Conservation (phyloP, 2,329 filamentous ascomycete species). For the Calycina marina region DNA sequence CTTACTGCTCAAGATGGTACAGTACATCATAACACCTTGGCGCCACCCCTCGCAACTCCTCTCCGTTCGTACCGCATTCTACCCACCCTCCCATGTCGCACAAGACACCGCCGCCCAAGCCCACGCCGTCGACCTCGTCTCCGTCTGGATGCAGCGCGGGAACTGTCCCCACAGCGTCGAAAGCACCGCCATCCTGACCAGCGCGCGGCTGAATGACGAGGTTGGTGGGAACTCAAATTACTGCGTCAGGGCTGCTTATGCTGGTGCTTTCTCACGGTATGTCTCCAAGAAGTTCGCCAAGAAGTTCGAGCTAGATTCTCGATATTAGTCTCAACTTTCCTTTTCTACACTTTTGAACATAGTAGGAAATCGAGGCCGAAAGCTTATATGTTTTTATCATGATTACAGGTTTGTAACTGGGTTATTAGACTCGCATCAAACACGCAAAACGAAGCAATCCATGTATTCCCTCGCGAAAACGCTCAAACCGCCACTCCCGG, state of each 20-base stretch:
- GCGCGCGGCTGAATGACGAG: slow-evolving; percentile 56
- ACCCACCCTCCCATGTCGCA: slow-evolving; percentile 25
- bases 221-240: slow-evolving; percentile 28
- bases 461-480: slow-evolving; percentile 60
- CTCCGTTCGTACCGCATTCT: slow-evolving; percentile 49
- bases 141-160: slow-evolving; percentile 58
- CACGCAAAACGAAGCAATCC: slow-evolving; percentile 49
- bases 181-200: slow-evolving; percentile 58
- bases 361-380: too few relatives aligned
- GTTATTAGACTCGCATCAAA: slow-evolving; percentile 59
- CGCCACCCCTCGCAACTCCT: slow-evolving; percentile 51
- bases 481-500: slow-evolving; percentile 44
- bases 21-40: slow-evolving; percentile 64
- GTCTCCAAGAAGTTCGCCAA: too few relatives aligned
- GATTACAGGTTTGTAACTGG: slow-evolving; percentile 61
- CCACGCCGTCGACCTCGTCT: slow-evolving; percentile 41
- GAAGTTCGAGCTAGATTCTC: too few relatives aligned
- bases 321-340: too few relatives aligned
- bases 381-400: too few relatives aligned
- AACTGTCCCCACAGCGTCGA: slow-evolving; percentile 68
- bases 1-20: slow-evolving; percentile 46
- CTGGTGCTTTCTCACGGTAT: slow-evolving; percentile 63
- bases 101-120: slow-evolving; percentile 36
- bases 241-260: slow-evolving; percentile 54
- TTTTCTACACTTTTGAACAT: too few relatives aligned